phyloP scores from a whole-genome alignment of 495 filamentous ascomycete genomes.

The Delitschia confertaspora region DNA sequence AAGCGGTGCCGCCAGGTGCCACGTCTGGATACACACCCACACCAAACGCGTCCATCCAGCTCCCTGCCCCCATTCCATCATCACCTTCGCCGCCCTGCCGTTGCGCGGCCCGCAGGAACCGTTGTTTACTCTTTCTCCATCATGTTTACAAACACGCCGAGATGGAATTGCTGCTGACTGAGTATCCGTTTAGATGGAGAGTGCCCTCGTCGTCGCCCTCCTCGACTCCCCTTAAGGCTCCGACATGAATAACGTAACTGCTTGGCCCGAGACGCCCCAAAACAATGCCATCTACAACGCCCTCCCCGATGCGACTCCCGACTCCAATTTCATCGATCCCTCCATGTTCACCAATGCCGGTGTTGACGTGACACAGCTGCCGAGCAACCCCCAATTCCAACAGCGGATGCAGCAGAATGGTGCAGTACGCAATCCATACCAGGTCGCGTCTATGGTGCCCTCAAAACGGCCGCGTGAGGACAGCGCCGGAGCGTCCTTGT shows the following conservation, averaged over 20 bases:
- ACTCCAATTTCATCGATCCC: slow-evolving; percentile 1
- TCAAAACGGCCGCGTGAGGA: slow-evolving; percentile 3
- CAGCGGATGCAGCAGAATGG: slow-evolving; percentile 4
- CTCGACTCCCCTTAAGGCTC: slow-evolving; percentile 1
- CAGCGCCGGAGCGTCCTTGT: slow-evolving; percentile 39
- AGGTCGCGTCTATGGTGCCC: slow-evolving; percentile 1
- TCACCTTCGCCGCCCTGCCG: slow-evolving; percentile 1
- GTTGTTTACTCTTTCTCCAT: slow-evolving; percentile 1
- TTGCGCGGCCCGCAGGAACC: background rate
- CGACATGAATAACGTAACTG: slow-evolving; percentile 6
- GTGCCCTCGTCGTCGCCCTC: background rate
- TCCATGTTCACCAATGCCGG: slow-evolving; percentile 2
- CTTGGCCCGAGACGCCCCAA: slow-evolving; percentile 5
- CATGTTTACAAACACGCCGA: background rate
- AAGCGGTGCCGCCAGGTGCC: slow-evolving; percentile 4
- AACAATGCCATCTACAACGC: slow-evolving; percentile 6
- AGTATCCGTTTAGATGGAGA: slow-evolving; percentile 5
- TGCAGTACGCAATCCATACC: slow-evolving; percentile 5
- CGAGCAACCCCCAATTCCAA: slow-evolving; percentile 6
- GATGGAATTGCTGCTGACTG: slow-evolving; percentile 1
- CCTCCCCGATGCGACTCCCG: slow-evolving; percentile 1
- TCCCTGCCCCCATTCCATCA: background rate
- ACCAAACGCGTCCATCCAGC: slow-evolving; percentile 1
- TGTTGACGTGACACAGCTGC: slow-evolving; percentile 5
- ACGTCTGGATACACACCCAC: slow-evolving; percentile 1